These are phyloP conservation scores for Wickerhamomyces sp. DNA, from an alignment of 1,139 yeast species.

Conservation along the genomic window DNA sequence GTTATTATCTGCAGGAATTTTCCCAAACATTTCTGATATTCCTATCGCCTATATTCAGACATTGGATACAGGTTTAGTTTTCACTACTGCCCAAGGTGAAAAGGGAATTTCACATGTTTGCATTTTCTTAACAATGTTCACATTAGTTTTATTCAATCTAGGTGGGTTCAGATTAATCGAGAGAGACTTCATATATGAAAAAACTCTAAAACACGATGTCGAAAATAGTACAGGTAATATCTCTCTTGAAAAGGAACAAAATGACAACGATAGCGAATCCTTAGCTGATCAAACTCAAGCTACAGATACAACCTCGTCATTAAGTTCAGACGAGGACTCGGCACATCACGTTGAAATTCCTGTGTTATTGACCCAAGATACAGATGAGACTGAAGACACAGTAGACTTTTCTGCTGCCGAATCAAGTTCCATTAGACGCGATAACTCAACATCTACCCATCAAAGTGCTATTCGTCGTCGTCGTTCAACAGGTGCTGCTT, in stretches of 20 bases:
- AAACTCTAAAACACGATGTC: background rate
- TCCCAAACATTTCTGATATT: conserved; percentile 79
- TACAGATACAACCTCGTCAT: background rate
- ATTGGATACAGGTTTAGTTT: conserved; percentile 59
- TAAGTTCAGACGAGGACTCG: background rate
- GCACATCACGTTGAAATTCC: background rate
- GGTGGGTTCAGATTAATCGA: conserved; percentile 73
- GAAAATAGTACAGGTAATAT: background rate
- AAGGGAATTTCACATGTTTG: conserved; percentile 83
- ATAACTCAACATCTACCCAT: background rate
- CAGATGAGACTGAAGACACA: background rate
- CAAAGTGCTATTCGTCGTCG: background rate
- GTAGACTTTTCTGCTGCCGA: no score
- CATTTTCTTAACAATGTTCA: conserved; percentile 66
- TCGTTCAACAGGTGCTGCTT: background rate
- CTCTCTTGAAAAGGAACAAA: background rate
- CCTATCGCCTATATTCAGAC: conserved; percentile 90
- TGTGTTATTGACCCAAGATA: background rate
- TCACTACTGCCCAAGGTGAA: conserved; percentile 52
- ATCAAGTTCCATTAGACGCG: no score
- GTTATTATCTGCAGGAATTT: conserved; percentile 63
- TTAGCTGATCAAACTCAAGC: background rate
- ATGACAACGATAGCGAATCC: background rate
- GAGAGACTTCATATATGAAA: conserved; percentile 49
- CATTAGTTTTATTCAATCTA: conserved; percentile 63